phyloP scores from a whole-genome alignment of 331 rosid species.

The Quercus tomentella region DNA sequence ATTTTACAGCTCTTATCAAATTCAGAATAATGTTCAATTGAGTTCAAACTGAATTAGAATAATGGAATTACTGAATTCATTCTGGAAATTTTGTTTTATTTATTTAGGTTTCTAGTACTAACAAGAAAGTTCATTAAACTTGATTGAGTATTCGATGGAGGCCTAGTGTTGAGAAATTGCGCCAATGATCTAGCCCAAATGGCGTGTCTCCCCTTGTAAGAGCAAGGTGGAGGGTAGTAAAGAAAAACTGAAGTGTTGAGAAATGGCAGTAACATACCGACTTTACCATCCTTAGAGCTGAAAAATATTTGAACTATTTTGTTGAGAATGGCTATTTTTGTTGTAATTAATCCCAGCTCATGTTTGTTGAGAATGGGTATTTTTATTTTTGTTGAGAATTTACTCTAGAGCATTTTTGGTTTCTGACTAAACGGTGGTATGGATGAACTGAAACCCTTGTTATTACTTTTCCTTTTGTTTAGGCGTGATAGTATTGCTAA shows the following conservation, averaged over 20 bases:
- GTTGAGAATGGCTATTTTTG: too few species aligned
- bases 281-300: neutral
- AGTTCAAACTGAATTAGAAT: neutral
- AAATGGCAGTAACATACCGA: neutral
- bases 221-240: too few species aligned
- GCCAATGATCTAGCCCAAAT: neutral
- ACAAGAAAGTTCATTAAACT: neutral
- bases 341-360: too few species aligned
- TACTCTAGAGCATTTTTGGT: too few species aligned
- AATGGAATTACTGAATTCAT: neutral
- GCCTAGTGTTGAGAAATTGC: neutral
- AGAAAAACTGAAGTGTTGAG: too few species aligned
- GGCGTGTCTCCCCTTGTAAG: too few species aligned
- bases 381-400: too few species aligned
- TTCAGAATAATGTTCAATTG: slow-evolving; percentile 6
- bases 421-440: too few species aligned
- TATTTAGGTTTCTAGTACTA: slow-evolving; percentile 6
- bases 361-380: too few species aligned
- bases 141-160: neutral
- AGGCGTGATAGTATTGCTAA: too few species aligned
- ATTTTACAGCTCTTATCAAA: neutral
- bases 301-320: neutral
- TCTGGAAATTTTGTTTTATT: neutral
- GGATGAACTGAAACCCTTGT: too few species aligned
- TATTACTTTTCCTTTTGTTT: too few species aligned